A percentile compares a stretch with the other conserved stretches of the same genome.
Evolutionary conservation across 1,284 basidiomycete species (phyloP).

Genomic region (Cryptococcus sp.): DNA sequence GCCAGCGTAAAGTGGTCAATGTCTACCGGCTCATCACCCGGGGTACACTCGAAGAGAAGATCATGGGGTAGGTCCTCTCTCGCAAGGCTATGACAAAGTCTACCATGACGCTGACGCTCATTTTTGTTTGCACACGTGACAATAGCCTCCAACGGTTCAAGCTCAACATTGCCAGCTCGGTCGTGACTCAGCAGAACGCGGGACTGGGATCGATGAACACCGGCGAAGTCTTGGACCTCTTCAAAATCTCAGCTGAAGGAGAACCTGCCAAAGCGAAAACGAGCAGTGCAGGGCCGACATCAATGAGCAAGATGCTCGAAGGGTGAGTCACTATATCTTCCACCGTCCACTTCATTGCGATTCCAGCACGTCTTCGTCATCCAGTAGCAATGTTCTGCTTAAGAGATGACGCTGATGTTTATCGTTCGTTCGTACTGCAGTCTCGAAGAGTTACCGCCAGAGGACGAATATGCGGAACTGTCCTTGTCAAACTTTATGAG

Average conservation of each 20-base stretch:
- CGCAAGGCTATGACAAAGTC: constrained; percentile 10
- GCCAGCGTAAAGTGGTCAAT: constrained; percentile 98
- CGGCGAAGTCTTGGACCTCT: constrained; percentile 92
- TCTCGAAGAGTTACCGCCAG: constrained; percentile 81
- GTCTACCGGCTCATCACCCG: constrained; percentile 97
- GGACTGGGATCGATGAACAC: constrained; percentile 95
- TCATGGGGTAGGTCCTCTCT: constrained; percentile 84
- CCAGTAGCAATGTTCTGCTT: neutral
- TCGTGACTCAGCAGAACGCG: constrained; percentile 96
- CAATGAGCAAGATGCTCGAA: constrained; percentile 76
- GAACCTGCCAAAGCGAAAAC: constrained; percentile 60
- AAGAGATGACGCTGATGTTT: neutral
- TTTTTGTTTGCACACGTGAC: neutral
- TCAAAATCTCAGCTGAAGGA: constrained; percentile 73
- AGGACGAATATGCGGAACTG: constrained; percentile 85
- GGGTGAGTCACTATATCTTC: constrained; percentile 52
- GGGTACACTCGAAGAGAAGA: constrained; percentile 97
- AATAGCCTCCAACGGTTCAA: constrained; percentile 93
- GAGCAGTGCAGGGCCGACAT: constrained; percentile 61
- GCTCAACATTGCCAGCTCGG: constrained; percentile 93
- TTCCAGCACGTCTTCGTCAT: no score
- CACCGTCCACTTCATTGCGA: neutral
- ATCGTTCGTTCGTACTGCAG: neutral
- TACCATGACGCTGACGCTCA: constrained; percentile 3
- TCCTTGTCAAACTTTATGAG: constrained; percentile 74